Conservation (phyloP, 73 alveolate species). For the Paramecium caudatum region DNA sequence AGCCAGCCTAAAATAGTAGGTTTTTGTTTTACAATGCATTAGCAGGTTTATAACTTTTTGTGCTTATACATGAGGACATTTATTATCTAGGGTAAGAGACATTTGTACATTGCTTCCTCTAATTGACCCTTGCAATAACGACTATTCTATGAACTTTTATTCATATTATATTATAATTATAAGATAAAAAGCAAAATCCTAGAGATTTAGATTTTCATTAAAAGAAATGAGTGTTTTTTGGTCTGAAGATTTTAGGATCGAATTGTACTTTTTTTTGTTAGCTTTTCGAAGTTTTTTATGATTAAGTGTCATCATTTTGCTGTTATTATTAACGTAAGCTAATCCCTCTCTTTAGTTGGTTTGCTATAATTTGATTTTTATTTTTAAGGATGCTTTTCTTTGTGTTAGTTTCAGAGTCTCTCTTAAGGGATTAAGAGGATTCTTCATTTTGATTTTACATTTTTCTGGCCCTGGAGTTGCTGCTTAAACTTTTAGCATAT, state of each 20-base stretch:
- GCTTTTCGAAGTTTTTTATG: conserved; percentile 23
- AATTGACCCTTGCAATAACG: neutral
- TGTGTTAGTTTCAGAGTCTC: conserved; percentile 47
- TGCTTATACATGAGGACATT: conserved; percentile 19
- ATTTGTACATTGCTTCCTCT: neutral
- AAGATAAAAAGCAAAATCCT: neutral
- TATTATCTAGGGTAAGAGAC: neutral
- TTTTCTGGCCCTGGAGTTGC: neutral
- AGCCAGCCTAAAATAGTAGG: conserved; percentile 7
- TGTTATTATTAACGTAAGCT: conserved; percentile 28
- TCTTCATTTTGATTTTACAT: conserved; percentile 2
- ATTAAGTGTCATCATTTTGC: conserved; percentile 58
- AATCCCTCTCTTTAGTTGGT: conserved; percentile 18
- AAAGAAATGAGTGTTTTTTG: conserved; percentile 54
- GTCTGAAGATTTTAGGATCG: conserved; percentile 67
- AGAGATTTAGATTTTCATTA: conserved; percentile 5
- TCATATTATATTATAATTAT: conserved; percentile 35
- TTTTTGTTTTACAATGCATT: neutral
- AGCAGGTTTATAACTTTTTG: conserved; percentile 14
- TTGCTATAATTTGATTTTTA: neutral
- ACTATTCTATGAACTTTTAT: conserved; percentile 16
- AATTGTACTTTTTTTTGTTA: conserved; percentile 30
- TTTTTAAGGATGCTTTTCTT: conserved; percentile 62
- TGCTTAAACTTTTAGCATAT: conserved; percentile 23
- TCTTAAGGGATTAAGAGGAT: neutral